Base-by-base conservation (phyloP, 192 early-diverging fungal genomes). In the Gigaspora rosea region DNA sequence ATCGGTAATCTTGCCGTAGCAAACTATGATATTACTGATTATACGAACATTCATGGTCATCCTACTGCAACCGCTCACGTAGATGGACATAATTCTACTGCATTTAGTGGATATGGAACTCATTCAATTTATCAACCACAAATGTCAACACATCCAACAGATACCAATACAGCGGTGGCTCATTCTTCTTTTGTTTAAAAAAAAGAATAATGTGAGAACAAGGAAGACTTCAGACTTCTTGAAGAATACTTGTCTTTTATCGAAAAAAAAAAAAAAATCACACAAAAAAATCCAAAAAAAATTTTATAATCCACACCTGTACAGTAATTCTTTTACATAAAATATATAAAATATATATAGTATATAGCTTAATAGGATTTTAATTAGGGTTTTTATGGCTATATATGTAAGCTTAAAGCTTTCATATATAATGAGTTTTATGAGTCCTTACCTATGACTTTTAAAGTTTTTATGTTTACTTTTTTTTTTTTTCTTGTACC, bases 91-190 rank as follows among this genome's bases (percentile, higher is more conserved):
- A 65, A 65, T 13, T 18, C 70, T 16, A n/a, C 70, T 5, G 41
- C 73, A 22, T 75, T 75, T 50, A 64, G 22, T 32, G 13, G 59
- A 46, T 75, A 75, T 20, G 22, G 73, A 8, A 63, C 73, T 18
- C 58, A 75, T 75, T 47, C 57, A 51, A 65, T 75, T 7, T 75
- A 75, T 36, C 57, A 56, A 22, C 64, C 73, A 59, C 73, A 52
- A 46, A 75, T 75, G 32, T n/a, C 50, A 62, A 74, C 73, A 36
- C 71, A 72, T n/a, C n/a, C 52, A 57, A 16, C 22, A 67, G 47
- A 49, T 12, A 35, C 54, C 16, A 72, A 72, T n/a, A 52, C 48
- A 56, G 13, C 49, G 32, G 71, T 72, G 12, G 52, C 49, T 72
- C 71, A 72, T n/a, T 16, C 71, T 10, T 57, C 49, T 16, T 72